These are phyloP conservation scores for Boletellus sp. DNA, from an alignment of 768 basidiomycete species.

Conservation along the genomic window DNA sequence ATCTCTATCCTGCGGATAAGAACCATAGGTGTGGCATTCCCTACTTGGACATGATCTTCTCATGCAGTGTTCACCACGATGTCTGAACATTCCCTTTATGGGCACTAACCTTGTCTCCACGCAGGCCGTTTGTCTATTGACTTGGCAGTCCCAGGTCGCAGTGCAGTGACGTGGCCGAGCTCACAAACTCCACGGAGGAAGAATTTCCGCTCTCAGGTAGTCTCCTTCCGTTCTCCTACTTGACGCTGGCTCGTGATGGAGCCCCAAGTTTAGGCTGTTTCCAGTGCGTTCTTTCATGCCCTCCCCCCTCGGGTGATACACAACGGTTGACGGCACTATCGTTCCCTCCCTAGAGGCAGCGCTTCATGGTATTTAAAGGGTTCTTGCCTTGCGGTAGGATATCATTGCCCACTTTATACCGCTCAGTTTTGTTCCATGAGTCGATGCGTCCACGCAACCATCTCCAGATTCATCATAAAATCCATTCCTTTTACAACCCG, in stretches of 20 bases:
- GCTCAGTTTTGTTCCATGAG: background rate
- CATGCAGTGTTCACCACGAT: background rate
- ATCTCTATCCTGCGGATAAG: too few relatives aligned
- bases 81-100: background rate
- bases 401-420: background rate
- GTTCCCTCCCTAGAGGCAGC: background rate
- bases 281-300: background rate
- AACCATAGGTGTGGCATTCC: too few relatives aligned
- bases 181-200: background rate
- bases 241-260: background rate
- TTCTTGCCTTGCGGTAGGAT: background rate
- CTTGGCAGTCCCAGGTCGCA: too few relatives aligned
- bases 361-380: slow-evolving; percentile 18
- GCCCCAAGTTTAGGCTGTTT: background rate
- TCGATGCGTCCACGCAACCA: slow-evolving; percentile 12
- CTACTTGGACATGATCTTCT: background rate
- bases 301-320: background rate
- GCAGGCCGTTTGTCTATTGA: background rate
- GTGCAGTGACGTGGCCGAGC: background rate
- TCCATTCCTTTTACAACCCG: slow-evolving; percentile 46
- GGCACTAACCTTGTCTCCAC: background rate
- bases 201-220: background rate
- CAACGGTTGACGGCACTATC: background rate
- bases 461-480: slow-evolving; percentile 37
- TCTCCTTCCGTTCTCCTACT: background rate